Conservation (phyloP, 1,284 basidiomycete species). For the Phylloboletellus chloephorus region DNA sequence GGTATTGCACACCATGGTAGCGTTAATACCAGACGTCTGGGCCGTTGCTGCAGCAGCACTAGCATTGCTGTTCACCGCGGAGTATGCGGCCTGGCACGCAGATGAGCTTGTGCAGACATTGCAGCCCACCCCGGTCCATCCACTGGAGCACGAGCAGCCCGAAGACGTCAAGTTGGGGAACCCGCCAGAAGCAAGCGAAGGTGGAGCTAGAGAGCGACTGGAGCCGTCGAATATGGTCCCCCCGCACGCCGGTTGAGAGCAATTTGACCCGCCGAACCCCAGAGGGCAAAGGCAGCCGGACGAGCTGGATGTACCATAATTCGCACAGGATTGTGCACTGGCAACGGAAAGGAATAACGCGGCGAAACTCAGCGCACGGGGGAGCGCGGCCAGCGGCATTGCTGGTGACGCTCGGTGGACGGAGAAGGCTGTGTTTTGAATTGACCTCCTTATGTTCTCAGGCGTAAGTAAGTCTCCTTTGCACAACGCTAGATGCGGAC, state of each 20-base stretch:
- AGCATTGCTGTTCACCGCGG: slow-evolving; percentile 36
- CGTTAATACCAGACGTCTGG: slow-evolving; percentile 39
- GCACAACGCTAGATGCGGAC: slow-evolving; percentile 13
- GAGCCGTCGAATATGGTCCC: slow-evolving; percentile 73
- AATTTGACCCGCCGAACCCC: slow-evolving; percentile 70
- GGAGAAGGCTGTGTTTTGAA: not conserved
- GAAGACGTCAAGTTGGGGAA: slow-evolving; percentile 59
- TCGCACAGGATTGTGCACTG: slow-evolving; percentile 58
- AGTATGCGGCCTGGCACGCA: slow-evolving; percentile 57
- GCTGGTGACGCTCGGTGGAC: not conserved
- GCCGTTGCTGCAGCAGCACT: slow-evolving; percentile 24
- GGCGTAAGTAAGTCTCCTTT: slow-evolving; percentile 15
- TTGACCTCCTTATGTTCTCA: slow-evolving; percentile 19
- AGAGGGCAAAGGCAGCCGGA: slow-evolving; percentile 67
- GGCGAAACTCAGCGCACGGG: slow-evolving; percentile 11
- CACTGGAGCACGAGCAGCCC: slow-evolving; percentile 60
- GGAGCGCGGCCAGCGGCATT: slow-evolving; percentile 11
- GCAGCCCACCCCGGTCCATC: slow-evolving; percentile 75
- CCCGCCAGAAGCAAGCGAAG: slow-evolving; percentile 37
- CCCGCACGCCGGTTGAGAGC: slow-evolving; percentile 67
- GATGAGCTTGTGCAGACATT: slow-evolving; percentile 63
- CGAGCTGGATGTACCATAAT: slow-evolving; percentile 55
- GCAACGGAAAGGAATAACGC: slow-evolving; percentile 16
- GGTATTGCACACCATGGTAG: slow-evolving; percentile 61
- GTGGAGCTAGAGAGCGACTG: slow-evolving; percentile 43